Evolutionary conservation across 306 rosid species (phyloP), one percentile per base, ranked within the genome.

Genomic region (Cucumis melo): DNA sequence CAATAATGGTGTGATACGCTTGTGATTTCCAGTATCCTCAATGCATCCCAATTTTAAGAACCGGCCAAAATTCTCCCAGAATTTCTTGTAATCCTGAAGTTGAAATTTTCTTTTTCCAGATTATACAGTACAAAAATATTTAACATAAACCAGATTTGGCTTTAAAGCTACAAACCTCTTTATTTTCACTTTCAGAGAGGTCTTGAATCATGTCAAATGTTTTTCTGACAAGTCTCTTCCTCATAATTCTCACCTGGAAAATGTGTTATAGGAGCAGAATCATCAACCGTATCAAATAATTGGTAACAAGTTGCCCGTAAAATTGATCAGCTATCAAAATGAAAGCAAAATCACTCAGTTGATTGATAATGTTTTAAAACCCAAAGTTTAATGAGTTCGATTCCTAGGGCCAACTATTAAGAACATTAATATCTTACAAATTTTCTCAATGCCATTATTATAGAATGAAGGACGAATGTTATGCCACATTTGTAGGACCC

Each of bases 31-130:
- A 57, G 91, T 56, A 79, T 95, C 99, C 82, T 95, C 99, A 32
- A 89, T 81, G 61, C 98, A 95, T 16, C 99, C 99, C 65, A 95
- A 87, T 83, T 95, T 95, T 19, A 92, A 13, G 56, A 95, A 92
- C 81, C 99, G 87, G 73, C 99, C 99, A 73, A 92, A 95, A 92
- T 92, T 95, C 89, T 95, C 99, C 99, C 98, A 95, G 75, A 95
- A 86, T 87, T 95, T 95, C 87, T 90, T 95, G 89, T 92, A 95
- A 81, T 92, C 97, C 98, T 93, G 86, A 53, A 82, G 82, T 60
- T 74, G 48, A 57, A 78, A 16, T 62, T 78, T 55, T 66, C 59
- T 39, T 61, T 71, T 20, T 14, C 27, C 59, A 73, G 78, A 50
- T 74, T 73, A 38, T 75, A 81, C 10, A 83, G 75, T 24, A 73